Evolutionary conservation across 495 filamentous ascomycete species (phyloP).

Genomic region (Hypoxylon intermedium): DNA sequence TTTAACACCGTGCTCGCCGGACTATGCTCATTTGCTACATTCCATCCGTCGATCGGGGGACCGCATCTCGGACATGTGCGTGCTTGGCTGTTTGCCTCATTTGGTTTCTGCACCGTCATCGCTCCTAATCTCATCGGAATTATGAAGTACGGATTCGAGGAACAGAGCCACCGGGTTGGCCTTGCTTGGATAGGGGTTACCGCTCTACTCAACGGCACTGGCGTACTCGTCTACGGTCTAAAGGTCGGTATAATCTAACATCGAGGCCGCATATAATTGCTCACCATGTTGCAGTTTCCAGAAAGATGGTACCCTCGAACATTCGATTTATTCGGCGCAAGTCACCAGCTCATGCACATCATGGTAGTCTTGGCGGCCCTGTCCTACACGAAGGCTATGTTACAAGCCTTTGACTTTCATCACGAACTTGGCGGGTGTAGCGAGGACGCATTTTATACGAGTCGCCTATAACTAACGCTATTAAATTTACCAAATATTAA

Average conservation of each 20-base stretch:
- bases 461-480: not conserved
- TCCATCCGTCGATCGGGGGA: conserved; percentile 46
- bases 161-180: conserved; percentile 52
- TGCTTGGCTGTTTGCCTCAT: conserved; percentile 50
- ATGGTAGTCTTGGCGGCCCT: conserved; percentile 56
- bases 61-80: conserved; percentile 48
- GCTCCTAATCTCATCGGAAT: conserved; percentile 53
- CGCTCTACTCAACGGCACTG: conserved; percentile 49
- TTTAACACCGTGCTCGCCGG: conserved; percentile 43
- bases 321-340: conserved; percentile 59
- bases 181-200: conserved; percentile 52
- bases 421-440: conserved; percentile 36
- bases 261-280: not conserved
- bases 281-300: conserved; percentile 47
- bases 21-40: conserved; percentile 46
- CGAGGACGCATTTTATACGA: not conserved
- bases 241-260: conserved; percentile 45
- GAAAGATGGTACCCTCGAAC: conserved; percentile 53
- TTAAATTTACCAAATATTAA: too few relatives aligned
- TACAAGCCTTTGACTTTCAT: conserved; percentile 56
- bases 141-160: conserved; percentile 44
- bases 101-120: conserved; percentile 52
- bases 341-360: conserved; percentile 62
- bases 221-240: conserved; percentile 51
- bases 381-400: conserved; percentile 51